Conservation (phyloP, 2,329 filamentous ascomycete genomes). For the Aspergillus sclerotialis region DNA sequence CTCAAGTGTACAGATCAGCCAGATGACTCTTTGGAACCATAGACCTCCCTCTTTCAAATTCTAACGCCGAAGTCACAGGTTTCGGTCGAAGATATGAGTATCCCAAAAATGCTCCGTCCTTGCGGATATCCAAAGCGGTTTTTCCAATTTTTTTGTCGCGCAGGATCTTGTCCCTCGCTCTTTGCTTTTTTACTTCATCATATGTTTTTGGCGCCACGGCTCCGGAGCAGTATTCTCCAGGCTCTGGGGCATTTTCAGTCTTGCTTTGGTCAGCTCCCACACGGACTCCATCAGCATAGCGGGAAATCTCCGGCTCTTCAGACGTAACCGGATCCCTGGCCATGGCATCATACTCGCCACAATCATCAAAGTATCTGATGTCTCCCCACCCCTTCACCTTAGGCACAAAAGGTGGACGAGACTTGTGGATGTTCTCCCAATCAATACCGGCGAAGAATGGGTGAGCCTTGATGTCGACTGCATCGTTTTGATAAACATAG, state of each 20-base stretch:
- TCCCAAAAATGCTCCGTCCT: constrained; percentile 76
- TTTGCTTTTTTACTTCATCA: constrained; percentile 59
- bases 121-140: constrained; percentile 70
- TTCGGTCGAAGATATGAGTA: constrained; percentile 67
- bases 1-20: constrained; percentile 18
- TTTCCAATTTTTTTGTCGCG: constrained; percentile 62
- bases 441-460: constrained; percentile 73
- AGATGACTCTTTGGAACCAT: constrained; percentile 16
- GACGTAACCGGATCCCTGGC: too few relatives aligned
- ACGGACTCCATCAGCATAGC: constrained; percentile 2
- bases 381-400: constrained; percentile 61
- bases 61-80: constrained; percentile 26
- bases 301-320: constrained; percentile 15
- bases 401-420: constrained; percentile 72
- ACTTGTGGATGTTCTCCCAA: constrained; percentile 68
- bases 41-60: constrained; percentile 25
- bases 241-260: constrained; percentile 35
- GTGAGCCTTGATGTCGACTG: constrained; percentile 82
- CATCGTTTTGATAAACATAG: constrained; percentile 76
- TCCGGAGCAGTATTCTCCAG: neutral
- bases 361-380: constrained; percentile 79
- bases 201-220: neutral
- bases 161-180: constrained; percentile 77
- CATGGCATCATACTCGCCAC: too few relatives aligned
- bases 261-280: constrained; percentile 15